phyloP scores from a whole-genome alignment of 2,329 filamentous ascomycete species.

The Pseudohalonectria lignicola region DNA sequence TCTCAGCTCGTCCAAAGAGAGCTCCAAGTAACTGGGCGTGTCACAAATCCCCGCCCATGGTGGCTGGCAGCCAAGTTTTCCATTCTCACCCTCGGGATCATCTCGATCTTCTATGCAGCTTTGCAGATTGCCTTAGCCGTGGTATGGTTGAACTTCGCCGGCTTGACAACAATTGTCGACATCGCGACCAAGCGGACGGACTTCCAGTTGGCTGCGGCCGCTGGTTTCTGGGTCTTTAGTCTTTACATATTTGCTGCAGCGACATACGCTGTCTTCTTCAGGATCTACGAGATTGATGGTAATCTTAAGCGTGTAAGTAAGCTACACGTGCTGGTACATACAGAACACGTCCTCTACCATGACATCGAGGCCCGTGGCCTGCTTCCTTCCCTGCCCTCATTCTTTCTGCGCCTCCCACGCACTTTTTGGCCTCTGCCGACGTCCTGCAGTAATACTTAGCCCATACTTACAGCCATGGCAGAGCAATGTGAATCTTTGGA shows the following conservation, averaged over 20 bases:
- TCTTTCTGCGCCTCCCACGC: no score
- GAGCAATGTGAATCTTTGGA: background rate
- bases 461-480: no score
- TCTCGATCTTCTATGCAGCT: slow-evolving; percentile 8
- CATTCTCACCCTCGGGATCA: slow-evolving; percentile 6
- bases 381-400: no score
- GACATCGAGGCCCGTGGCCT: no score
- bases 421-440: no score
- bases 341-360: no score
- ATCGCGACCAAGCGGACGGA: slow-evolving; percentile 9
- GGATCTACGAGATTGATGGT: no score
- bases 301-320: no score
- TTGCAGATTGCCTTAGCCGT: slow-evolving; percentile 7
- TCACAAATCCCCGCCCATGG: slow-evolving; percentile 4
- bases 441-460: no score
- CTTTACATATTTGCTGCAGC: no score
- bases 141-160: slow-evolving; percentile 10
- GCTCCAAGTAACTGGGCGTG: background rate
- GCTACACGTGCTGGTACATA: no score
- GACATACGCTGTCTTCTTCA: no score
- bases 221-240: slow-evolving; percentile 5
- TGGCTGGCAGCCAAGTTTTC: slow-evolving; percentile 5
- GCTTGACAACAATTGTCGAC: slow-evolving; percentile 10
- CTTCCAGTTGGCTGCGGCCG: slow-evolving; percentile 8
- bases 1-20: slow-evolving; percentile 9